Base-by-base conservation (phyloP, 352 stramenopile species). In the Pythium vanterpoolii region DNA sequence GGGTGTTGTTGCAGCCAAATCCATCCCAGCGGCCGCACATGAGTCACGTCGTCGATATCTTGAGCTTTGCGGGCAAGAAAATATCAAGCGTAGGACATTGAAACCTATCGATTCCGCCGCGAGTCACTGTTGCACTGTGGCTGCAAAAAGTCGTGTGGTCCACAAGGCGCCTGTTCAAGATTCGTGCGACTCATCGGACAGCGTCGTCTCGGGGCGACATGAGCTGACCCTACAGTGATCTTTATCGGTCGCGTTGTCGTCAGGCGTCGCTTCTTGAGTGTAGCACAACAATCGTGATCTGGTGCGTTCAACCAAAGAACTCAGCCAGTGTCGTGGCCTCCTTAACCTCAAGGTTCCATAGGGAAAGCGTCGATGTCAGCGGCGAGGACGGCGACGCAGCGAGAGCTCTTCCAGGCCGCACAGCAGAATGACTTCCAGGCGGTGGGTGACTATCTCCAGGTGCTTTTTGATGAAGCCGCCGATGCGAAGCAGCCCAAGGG, bases 321-420 rank as follows among this genome's bases (percentile, higher is more conserved):
- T 56, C 49, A 56, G 46, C 28, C 30, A 24, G 16, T 42, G 46
- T 40, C 46, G 26, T 1, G 13, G 21, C 39, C n/a, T 38, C 24
- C 4, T 26, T 11, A 51, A 48, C 3, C 5, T 45, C 39, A 8
- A 28, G 14, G 7, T 36, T 38, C 10, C 11, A 24, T n/a, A n/a
- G 33, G n/a, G 14, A 34, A 34, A n/a, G 27, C 6, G n/a, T 14
- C 28, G 18, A 59, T 68, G 60, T 38, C 38, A 5, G 49, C 56
- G 5, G 48, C 55, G 14, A 51, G 30, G 34, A 47, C 55, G 14
- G 59, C 77, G 16, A 81, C 60, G 6, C 68, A 82, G 36, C 86
- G 88, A 53, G 82, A 90, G 45, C 60, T 89, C 24, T 91, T 91
- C 70, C 72, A 87, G 30, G 74, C 76, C 0, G 82, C 79, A 1